A percentile compares a stretch with the other conserved stretches of the same genome.
Conservation (phyloP, 306 rosid genomes). For the Betula pendula region DNA sequence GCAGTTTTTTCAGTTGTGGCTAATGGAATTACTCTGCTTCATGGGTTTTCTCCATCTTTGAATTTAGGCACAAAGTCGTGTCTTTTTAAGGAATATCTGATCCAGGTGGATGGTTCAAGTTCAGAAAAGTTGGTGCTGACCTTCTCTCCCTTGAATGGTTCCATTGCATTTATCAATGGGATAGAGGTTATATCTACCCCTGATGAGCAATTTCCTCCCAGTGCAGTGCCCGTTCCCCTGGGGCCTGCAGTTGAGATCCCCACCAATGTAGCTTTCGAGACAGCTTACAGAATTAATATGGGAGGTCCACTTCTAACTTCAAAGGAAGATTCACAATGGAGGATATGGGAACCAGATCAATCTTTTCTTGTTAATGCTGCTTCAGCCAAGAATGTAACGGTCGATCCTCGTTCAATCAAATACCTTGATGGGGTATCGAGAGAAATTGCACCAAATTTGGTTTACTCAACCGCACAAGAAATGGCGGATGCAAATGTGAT, state of each 20-base stretch:
- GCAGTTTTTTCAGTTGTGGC: constrained; percentile 39
- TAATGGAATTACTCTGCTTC: constrained; percentile 32
- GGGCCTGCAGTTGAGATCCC: constrained; percentile 28
- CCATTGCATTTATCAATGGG: constrained; percentile 41
- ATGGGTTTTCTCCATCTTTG: constrained; percentile 29
- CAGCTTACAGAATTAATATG: constrained; percentile 36
- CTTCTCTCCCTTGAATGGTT: constrained; percentile 32
- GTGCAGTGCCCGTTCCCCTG: constrained; percentile 29
- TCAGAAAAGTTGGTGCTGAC: constrained; percentile 17
- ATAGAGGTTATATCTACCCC: constrained; percentile 34
- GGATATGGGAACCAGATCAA: constrained; percentile 39
- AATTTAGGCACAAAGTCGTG: background rate
- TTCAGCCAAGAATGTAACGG: constrained; percentile 24
- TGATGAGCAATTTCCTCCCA: constrained; percentile 19
- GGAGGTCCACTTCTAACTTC: constrained; percentile 38
- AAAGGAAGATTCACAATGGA: constrained; percentile 36
- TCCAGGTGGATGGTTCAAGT: constrained; percentile 26
- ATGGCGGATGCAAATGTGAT: constrained; percentile 43
- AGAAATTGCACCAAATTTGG: constrained; percentile 39
- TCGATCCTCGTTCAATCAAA: constrained; percentile 26
- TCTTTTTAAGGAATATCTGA: constrained; percentile 30
- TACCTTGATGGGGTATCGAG: constrained; percentile 30
- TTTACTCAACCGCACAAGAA: constrained; percentile 44
- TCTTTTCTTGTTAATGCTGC: constrained; percentile 37
- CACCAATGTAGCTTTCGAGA: constrained; percentile 27